phyloP scores from a whole-genome alignment of 441 rosid genomes.

The Brassica hybrid region DNA sequence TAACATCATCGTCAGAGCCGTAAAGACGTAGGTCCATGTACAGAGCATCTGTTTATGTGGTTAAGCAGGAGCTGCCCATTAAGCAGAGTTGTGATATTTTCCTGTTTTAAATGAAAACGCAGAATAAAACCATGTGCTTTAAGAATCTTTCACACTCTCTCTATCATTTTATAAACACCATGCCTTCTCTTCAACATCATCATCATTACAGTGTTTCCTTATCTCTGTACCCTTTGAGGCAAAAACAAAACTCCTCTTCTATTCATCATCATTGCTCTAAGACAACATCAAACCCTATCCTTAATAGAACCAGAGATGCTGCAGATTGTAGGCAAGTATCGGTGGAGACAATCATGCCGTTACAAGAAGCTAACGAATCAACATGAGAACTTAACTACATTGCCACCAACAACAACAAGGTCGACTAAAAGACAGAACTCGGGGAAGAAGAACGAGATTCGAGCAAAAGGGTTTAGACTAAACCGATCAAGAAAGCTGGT shows the following conservation, averaged over 20 bases:
- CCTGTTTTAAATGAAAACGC: constrained; percentile 8
- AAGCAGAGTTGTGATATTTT: constrained; percentile 8
- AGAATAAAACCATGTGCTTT: constrained; percentile 39
- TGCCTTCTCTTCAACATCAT: constrained; percentile 22
- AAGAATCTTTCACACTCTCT: constrained; percentile 30
- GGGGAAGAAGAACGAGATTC: constrained; percentile 39
- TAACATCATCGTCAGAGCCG: constrained; percentile 33
- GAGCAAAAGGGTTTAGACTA: constrained; percentile 43
- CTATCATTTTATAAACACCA: constrained; percentile 26
- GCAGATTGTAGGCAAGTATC: constrained; percentile 15
- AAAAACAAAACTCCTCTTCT: not conserved
- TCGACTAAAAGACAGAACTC: constrained; percentile 23
- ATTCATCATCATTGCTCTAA: not conserved
- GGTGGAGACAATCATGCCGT: constrained; percentile 33
- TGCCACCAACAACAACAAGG: constrained; percentile 17
- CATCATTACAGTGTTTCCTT: constrained; percentile 22
- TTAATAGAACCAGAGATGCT: constrained; percentile 4
- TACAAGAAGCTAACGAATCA: constrained; percentile 37
- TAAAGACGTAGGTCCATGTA: constrained; percentile 37
- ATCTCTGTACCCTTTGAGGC: constrained; percentile 17
- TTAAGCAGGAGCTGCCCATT: constrained; percentile 30
- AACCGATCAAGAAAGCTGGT: constrained; percentile 38
- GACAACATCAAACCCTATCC: not conserved
- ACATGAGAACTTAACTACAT: constrained; percentile 1
- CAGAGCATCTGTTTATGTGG: constrained; percentile 41